These are phyloP conservation scores for Haematococcus sp. DNA, from an alignment of 139 green algal species.

Conservation along the genomic window DNA sequence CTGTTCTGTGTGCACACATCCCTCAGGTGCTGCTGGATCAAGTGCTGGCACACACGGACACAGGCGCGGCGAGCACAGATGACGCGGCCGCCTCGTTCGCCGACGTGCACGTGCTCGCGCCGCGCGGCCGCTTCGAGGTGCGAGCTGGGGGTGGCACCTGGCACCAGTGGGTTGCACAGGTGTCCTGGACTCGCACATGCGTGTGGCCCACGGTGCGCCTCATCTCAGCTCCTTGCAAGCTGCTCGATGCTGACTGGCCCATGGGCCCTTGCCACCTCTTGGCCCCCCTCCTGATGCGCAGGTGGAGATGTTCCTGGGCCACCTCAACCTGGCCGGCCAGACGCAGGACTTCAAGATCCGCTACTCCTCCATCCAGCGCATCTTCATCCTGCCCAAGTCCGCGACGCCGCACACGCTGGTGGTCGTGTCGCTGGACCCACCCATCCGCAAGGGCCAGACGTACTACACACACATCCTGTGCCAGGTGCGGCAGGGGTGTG, in stretches of 20 bases:
- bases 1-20: not conserved
- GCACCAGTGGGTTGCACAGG: constrained; percentile 68
- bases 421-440: constrained; percentile 87
- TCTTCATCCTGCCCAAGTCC: constrained; percentile 90
- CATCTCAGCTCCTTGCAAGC: no score
- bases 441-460: constrained; percentile 92
- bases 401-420: constrained; percentile 88
- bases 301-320: constrained; percentile 38
- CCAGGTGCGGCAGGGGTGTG: constrained; percentile 25
- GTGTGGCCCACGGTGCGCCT: no score
- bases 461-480: constrained; percentile 92
- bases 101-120: constrained; percentile 70
- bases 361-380: constrained; percentile 81
- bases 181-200: no score
- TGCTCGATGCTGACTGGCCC: no score
- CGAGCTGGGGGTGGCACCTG: constrained; percentile 64
- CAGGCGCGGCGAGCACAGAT: constrained; percentile 51
- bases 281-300: no score
- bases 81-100: constrained; percentile 79
- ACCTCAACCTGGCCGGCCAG: constrained; percentile 43
- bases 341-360: constrained; percentile 94
- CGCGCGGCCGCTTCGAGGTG: constrained; percentile 73
- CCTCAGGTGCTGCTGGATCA: constrained; percentile 60
- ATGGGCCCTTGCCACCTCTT: no score
- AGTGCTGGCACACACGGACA: constrained; percentile 55